A percentile compares a stretch with the other conserved stretches of the same genome.
These are phyloP conservation scores for Metschnikowia cubensis DNA, from an alignment of 805 yeast species.

Conservation along the genomic window DNA sequence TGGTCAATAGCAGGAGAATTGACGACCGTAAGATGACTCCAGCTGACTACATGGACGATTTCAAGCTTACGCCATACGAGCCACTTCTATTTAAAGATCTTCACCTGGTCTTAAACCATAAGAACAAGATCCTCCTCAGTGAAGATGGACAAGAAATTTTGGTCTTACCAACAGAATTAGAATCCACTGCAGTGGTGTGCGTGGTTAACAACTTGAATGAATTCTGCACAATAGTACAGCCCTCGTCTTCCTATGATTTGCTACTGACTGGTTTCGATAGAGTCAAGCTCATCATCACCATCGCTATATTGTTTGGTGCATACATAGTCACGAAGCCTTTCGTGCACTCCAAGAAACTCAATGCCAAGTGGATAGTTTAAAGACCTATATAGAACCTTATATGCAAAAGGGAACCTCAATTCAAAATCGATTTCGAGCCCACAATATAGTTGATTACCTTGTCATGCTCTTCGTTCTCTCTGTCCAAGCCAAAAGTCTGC, in stretches of 20 bases:
- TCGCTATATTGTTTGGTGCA: constrained; percentile 45
- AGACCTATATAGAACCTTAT: neutral
- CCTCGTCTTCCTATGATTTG: constrained; percentile 80
- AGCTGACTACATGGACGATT: constrained; percentile 53
- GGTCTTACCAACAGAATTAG: constrained; percentile 56
- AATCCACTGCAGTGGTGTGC: constrained; percentile 75
- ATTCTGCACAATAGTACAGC: constrained; percentile 73
- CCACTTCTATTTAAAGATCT: constrained; percentile 46
- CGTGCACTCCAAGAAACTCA: constrained; percentile 51
- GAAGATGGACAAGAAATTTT: constrained; percentile 19
- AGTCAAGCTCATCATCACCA: constrained; percentile 56
- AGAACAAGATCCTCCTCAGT: constrained; percentile 25
- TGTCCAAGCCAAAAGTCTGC: constrained; percentile 29
- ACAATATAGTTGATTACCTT: constrained; percentile 12
- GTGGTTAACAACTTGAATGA: constrained; percentile 56
- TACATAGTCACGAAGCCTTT: constrained; percentile 54
- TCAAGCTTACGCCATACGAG: constrained; percentile 59
- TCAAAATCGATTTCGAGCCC: constrained; percentile 8
- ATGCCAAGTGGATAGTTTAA: constrained; percentile 47
- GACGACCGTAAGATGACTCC: constrained; percentile 48
- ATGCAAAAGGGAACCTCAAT: neutral
- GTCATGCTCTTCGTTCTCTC: constrained; percentile 11
- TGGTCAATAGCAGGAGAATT: constrained; percentile 68
- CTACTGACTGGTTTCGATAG: constrained; percentile 67
- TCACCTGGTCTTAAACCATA: constrained; percentile 35